A percentile compares a stretch with the other conserved stretches of the same genome.
Evolutionary conservation across 2,329 filamentous ascomycete species (phyloP).

Genomic region (Pyrenophora graminea): DNA sequence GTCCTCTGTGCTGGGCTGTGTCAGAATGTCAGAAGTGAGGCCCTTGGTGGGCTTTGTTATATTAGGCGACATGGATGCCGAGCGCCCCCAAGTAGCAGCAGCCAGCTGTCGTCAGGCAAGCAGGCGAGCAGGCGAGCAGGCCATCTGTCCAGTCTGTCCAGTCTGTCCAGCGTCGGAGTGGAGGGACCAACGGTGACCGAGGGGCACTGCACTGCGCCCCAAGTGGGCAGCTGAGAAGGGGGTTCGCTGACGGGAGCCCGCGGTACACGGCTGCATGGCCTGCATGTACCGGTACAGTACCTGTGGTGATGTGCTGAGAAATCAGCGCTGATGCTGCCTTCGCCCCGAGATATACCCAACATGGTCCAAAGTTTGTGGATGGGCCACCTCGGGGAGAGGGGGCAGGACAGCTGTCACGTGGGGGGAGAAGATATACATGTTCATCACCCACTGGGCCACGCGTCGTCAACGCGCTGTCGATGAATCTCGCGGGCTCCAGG

Average conservation of each 20-base stretch:
- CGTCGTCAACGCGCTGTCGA: neutral
- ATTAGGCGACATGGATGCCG: slow-evolving; percentile 7
- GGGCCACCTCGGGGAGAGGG: too few relatives aligned
- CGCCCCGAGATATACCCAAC: too few relatives aligned
- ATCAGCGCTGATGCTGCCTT: neutral
- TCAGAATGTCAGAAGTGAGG: slow-evolving; percentile 2
- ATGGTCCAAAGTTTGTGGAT: too few relatives aligned
- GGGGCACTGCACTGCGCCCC: too few relatives aligned
- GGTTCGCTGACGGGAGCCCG: too few relatives aligned
- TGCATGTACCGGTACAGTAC: too few relatives aligned
- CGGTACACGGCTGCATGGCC: too few relatives aligned
- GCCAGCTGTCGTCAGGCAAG: slow-evolving; percentile 1
- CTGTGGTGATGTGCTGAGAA: too few relatives aligned
- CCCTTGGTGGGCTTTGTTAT: neutral
- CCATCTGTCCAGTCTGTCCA: too few relatives aligned
- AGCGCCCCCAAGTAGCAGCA: neutral
- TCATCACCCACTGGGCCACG: neutral
- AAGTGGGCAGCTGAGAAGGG: too few relatives aligned
- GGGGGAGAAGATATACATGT: neutral
- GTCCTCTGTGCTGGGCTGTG: neutral
- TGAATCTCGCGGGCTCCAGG: slow-evolving; percentile 3
- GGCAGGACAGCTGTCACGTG: neutral
- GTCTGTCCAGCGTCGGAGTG: too few relatives aligned
- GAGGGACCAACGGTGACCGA: too few relatives aligned
- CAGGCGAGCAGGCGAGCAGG: neutral